Evolutionary conservation across 176 grass and related monocot species (phyloP).

Genomic region (Eragrostis curvula): DNA sequence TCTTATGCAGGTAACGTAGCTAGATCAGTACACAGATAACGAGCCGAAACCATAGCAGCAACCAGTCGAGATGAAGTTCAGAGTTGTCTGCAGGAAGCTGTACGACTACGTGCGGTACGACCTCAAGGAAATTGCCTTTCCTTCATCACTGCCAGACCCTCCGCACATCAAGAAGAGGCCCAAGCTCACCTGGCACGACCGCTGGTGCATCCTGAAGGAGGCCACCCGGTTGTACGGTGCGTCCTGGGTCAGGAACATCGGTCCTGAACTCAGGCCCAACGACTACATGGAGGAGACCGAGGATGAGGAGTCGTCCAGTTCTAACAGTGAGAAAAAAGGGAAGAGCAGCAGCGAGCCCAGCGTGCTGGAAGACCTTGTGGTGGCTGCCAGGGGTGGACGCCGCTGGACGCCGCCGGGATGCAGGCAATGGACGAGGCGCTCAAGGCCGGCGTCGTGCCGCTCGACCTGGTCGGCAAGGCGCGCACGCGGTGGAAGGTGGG

Average conservation of each 20-base stretch:
- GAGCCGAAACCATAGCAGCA: too few relatives aligned
- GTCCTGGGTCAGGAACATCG: conserved; percentile 52
- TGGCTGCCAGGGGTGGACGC: conserved; percentile 30
- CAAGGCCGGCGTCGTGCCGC: conserved; percentile 50
- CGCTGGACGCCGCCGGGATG: conserved; percentile 47
- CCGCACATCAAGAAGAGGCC: conserved; percentile 50
- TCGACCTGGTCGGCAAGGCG: conserved; percentile 56
- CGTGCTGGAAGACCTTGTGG: conserved; percentile 5
- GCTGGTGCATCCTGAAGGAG: conserved; percentile 72
- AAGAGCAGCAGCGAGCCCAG: conserved; percentile 16
- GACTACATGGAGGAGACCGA: conserved; percentile 41
- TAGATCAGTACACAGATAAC: too few relatives aligned
- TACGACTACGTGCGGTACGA: conserved; percentile 68
- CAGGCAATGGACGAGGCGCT: conserved; percentile 46
- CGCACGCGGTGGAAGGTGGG: conserved; percentile 65
- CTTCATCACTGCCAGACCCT: conserved; percentile 66
- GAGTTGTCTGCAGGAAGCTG: conserved; percentile 58
- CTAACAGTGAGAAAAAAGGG: background rate
- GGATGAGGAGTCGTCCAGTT: background rate
- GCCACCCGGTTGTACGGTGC: conserved; percentile 62
- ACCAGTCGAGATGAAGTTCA: conserved; percentile 58
- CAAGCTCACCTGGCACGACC: conserved; percentile 50
- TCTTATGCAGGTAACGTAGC: too few relatives aligned
- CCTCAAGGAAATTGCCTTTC: conserved; percentile 81
- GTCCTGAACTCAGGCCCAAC: conserved; percentile 62